Conservation (phyloP, 345 rosid species). For the Punica granatum region DNA sequence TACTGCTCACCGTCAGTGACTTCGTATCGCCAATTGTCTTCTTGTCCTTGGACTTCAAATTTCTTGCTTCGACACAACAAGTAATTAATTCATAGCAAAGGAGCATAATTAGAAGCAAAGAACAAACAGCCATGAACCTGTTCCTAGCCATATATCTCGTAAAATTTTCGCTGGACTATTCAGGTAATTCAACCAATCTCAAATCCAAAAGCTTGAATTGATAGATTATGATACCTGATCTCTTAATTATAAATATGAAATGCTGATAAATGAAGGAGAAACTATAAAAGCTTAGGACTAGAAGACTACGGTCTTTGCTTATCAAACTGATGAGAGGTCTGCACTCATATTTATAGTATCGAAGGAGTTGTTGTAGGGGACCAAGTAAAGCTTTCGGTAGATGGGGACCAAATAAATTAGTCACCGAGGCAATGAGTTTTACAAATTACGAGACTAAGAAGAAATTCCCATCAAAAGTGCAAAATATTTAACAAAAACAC, state of each 20-base stretch:
- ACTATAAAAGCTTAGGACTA: background rate
- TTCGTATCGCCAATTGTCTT: background rate
- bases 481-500: too few relatives aligned
- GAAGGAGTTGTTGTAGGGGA: background rate
- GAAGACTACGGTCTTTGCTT: background rate
- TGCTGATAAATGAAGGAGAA: background rate
- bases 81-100: background rate
- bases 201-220: too few relatives aligned
- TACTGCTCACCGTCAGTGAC: background rate
- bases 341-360: constrained; percentile 1
- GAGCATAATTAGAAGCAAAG: constrained; percentile 1
- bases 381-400: background rate
- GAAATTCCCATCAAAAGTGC: too few relatives aligned
- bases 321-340: background rate
- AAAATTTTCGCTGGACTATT: too few relatives aligned
- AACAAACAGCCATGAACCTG: background rate
- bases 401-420: too few relatives aligned
- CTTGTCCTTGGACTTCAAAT: background rate
- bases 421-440: background rate
- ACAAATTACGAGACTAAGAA: too few relatives aligned
- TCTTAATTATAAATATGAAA: background rate
- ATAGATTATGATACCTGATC: too few relatives aligned
- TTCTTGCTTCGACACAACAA: constrained; percentile 1
- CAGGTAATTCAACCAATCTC: too few relatives aligned
- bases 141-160: constrained; percentile 4